Evolutionary conservation across 2,329 filamentous ascomycete species (phyloP).

Genomic region (Boeremia lycopersici): DNA sequence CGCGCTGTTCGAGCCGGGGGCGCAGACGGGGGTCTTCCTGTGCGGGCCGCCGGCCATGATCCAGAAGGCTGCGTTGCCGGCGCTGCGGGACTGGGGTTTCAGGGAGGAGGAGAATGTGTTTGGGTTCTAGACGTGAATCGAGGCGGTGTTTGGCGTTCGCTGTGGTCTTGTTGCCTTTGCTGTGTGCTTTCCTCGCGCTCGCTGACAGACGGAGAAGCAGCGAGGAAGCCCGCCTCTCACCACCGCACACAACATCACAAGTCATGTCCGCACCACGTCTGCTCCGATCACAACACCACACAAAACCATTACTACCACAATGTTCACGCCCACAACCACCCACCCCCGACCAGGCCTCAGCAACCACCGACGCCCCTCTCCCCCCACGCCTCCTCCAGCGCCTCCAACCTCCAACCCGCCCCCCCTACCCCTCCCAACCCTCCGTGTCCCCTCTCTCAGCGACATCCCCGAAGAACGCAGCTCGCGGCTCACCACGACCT

Average conservation of each 20-base stretch:
- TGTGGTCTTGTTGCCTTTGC: no score
- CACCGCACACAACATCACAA: no score
- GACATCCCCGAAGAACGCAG: conserved; percentile 5
- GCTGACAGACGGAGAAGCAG: neutral
- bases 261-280: no score
- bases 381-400: neutral
- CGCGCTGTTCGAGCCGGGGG: conserved; percentile 50
- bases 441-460: neutral
- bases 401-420: neutral
- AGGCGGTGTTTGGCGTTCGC: no score
- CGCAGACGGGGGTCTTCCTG: conserved; percentile 53
- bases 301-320: neutral
- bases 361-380: neutral
- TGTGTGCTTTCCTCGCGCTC: no score
- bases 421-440: neutral
- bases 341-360: neutral
- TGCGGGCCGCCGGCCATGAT: conserved; percentile 60
- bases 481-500: neutral
- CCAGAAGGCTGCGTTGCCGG: conserved; percentile 58
- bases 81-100: conserved; percentile 54
- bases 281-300: no score
- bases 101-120: conserved; percentile 54
- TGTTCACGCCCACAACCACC: neutral
- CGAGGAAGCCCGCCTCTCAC: neutral
- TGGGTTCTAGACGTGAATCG: conserved; percentile 52